phyloP scores from a whole-genome alignment of 2,329 filamentous ascomycete genomes.

The Sarocladium oryzae region DNA sequence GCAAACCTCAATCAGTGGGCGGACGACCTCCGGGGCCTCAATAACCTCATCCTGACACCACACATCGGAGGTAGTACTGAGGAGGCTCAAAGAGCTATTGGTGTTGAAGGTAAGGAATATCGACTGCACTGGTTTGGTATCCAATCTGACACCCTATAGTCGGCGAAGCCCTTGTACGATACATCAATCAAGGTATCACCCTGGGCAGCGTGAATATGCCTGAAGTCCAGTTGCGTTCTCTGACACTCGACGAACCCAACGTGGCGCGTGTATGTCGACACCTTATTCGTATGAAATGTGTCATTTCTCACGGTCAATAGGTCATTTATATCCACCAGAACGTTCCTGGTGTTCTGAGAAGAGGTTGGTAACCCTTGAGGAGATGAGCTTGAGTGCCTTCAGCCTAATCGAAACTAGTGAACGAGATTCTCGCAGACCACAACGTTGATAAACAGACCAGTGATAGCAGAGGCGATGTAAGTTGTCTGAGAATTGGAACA shows the following conservation, averaged over 20 bases:
- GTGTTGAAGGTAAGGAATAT: conserved; percentile 59
- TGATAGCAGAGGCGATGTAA: conserved; percentile 83
- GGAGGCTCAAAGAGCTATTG: conserved; percentile 94
- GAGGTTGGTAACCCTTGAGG: conserved; percentile 45
- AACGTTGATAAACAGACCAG: conserved; percentile 99
- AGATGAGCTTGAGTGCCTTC: too few species aligned
- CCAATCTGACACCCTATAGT: conserved; percentile 42
- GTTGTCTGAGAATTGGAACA: conserved; percentile 16
- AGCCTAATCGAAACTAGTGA: conserved; percentile 48
- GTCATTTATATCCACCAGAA: conserved; percentile 97
- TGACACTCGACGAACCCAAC: conserved; percentile 83
- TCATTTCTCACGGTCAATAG: conserved; percentile 24
- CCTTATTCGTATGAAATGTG: not conserved
- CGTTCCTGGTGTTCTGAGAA: conserved; percentile 87
- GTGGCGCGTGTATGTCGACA: conserved; percentile 61
- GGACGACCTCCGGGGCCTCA: conserved; percentile 75
- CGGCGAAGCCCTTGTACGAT: conserved; percentile 76
- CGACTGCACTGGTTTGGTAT: not conserved
- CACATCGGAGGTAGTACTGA: conserved; percentile 98
- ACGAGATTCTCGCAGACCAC: conserved; percentile 88
- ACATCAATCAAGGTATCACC: conserved; percentile 93
- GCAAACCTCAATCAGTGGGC: conserved; percentile 76
- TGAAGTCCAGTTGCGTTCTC: conserved; percentile 84
- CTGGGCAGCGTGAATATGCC: conserved; percentile 92
- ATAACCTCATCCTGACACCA: conserved; percentile 90